Conservation (phyloP, 352 stramenopile species). For the Phytopythium boreale region DNA sequence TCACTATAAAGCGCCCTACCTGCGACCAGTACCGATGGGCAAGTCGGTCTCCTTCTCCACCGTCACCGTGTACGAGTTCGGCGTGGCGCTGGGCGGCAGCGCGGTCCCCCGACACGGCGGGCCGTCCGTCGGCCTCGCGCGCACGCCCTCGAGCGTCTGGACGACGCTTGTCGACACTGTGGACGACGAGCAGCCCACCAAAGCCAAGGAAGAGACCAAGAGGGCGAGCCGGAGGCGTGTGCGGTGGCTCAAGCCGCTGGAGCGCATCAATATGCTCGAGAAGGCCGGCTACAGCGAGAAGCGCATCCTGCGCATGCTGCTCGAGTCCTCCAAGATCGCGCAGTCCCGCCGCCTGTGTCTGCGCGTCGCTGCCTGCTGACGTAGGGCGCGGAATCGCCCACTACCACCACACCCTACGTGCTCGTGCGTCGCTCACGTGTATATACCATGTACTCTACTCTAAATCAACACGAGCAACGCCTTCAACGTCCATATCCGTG, state of each 20-base stretch:
- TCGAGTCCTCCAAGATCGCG: conserved; percentile 39
- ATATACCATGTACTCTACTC: neutral
- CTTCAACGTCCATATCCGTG: too few relatives aligned
- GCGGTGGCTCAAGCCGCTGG: conserved; percentile 24
- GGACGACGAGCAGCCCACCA: neutral
- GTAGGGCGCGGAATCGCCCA: too few relatives aligned
- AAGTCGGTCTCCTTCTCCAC: conserved; percentile 43
- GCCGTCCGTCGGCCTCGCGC: conserved; percentile 36
- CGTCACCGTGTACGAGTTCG: conserved; percentile 57
- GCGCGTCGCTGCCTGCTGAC: neutral
- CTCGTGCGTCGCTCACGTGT: too few relatives aligned
- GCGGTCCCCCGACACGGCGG: conserved; percentile 40
- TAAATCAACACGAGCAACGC: neutral
- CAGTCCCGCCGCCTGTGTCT: conserved; percentile 35
- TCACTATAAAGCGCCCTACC: neutral
- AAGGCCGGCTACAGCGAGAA: conserved; percentile 30
- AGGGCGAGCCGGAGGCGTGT: conserved; percentile 1
- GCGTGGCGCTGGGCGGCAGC: conserved; percentile 39
- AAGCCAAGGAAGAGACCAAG: neutral
- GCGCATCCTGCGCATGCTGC: conserved; percentile 39
- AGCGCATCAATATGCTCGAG: conserved; percentile 31
- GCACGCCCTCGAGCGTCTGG: conserved; percentile 38
- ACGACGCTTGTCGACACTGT: conserved; percentile 31
- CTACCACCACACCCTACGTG: too few relatives aligned
- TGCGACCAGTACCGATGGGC: neutral